Conservation (phyloP, 2,329 filamentous ascomycete species). For the Dothiorella sarmentorum region DNA sequence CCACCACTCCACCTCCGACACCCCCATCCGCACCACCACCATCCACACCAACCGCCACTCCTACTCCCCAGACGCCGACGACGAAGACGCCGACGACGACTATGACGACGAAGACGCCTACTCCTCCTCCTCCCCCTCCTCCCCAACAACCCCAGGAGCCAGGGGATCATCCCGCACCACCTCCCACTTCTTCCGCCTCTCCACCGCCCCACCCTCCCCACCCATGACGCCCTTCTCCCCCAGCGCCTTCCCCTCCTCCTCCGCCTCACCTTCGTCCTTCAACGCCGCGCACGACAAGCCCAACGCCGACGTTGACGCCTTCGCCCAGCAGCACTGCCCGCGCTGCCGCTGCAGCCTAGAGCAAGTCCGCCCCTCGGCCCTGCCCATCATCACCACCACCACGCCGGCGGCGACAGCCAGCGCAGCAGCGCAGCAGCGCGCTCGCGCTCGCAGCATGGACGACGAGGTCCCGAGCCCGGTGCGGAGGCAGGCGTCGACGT, state of each 20-base stretch:
- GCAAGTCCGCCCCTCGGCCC: too few relatives aligned
- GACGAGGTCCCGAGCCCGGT: conserved; percentile 9
- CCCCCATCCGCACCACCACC: background rate
- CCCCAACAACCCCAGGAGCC: background rate
- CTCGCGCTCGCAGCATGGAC: conserved; percentile 5
- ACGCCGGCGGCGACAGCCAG: too few relatives aligned
- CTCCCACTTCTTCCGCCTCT: conserved; percentile 7
- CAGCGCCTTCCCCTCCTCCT: conserved; percentile 6
- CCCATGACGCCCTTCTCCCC: conserved; percentile 18
- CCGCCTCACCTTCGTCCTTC: too few relatives aligned
- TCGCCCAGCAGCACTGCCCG: background rate
- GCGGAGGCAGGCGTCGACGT: background rate
- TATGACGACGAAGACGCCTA: background rate
- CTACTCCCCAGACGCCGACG: background rate
- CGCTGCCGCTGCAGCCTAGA: background rate
- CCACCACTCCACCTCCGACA: background rate
- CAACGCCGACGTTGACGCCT: background rate
- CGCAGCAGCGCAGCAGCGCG: background rate
- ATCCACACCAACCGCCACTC: background rate
- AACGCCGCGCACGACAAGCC: background rate
- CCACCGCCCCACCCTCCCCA: conserved; percentile 19
- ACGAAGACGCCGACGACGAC: background rate
- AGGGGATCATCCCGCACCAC: too few relatives aligned
- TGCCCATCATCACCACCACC: background rate
- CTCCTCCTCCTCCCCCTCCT: background rate